Conservation (phyloP, 768 basidiomycete genomes). For the Tylopilus intermedius region DNA sequence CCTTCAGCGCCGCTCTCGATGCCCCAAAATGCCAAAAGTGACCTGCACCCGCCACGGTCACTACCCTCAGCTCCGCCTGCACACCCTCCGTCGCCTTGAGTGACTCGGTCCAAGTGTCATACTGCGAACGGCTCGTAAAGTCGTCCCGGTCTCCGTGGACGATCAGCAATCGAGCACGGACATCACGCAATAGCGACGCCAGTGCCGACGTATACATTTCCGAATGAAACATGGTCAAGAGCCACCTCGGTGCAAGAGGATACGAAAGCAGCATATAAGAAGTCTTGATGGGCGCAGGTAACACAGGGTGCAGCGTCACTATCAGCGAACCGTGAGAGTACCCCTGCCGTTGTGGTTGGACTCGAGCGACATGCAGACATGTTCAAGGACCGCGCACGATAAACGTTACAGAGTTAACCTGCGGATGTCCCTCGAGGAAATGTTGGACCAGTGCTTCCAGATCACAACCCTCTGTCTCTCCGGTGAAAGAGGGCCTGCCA, state of each 20-base stretch:
- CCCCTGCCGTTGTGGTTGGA: constrained; percentile 43
- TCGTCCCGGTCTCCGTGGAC: constrained; percentile 68
- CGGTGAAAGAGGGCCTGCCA: constrained; percentile 71
- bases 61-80: constrained; percentile 28
- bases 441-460: constrained; percentile 57
- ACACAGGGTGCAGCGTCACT: constrained; percentile 57
- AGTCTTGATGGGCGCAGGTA: constrained; percentile 46
- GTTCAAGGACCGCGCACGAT: constrained; percentile 42
- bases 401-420: constrained; percentile 50
- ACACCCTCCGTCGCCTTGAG: constrained; percentile 29
- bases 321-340: constrained; percentile 81
- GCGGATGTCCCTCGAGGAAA: constrained; percentile 39
- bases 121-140: constrained; percentile 55
- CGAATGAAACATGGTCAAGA: constrained; percentile 66
- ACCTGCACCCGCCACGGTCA: constrained; percentile 43
- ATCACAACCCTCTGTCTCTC: constrained; percentile 65
- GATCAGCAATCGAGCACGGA: constrained; percentile 50
- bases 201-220: constrained; percentile 50
- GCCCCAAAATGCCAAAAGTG: constrained; percentile 62
- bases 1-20: constrained; percentile 19
- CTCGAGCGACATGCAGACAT: not conserved
- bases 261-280: constrained; percentile 73
- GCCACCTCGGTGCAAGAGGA: constrained; percentile 60
- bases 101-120: constrained; percentile 49
- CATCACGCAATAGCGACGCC: constrained; percentile 43